A percentile compares a stretch with the other conserved stretches of the same genome.
Evolutionary conservation across 2,329 filamentous ascomycete species (phyloP).

Genomic region (Cadophora gregata): DNA sequence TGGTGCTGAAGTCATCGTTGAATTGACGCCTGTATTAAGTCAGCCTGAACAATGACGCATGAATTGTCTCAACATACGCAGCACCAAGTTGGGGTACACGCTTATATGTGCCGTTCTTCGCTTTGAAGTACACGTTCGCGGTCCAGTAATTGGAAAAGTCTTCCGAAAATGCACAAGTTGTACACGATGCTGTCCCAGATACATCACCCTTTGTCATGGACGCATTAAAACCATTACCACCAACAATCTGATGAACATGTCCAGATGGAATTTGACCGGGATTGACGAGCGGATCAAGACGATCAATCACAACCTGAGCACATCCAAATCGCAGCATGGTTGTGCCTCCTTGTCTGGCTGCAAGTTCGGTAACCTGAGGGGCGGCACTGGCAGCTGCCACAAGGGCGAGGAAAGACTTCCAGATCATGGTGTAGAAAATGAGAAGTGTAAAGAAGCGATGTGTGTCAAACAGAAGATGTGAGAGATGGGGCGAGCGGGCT

Average conservation of each 20-base stretch:
- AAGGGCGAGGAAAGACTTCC: constrained; percentile 23
- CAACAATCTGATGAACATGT: constrained; percentile 29
- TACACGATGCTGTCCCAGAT: constrained; percentile 21
- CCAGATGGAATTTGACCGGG: constrained; percentile 24
- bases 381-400: constrained; percentile 12
- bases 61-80: constrained; percentile 18
- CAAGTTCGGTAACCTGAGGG: constrained; percentile 16
- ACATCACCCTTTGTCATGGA: constrained; percentile 24
- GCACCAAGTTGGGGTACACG: constrained; percentile 27
- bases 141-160: constrained; percentile 44
- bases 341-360: constrained; percentile 14
- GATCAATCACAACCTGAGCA: constrained; percentile 26
- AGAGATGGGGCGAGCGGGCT: neutral
- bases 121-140: constrained; percentile 43
- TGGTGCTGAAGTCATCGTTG: constrained; percentile 28
- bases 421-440: constrained; percentile 23
- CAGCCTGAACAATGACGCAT: neutral
- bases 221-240: constrained; percentile 29
- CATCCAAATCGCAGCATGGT: constrained; percentile 29
- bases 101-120: constrained; percentile 30
- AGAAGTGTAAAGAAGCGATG: neutral
- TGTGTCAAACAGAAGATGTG: constrained; percentile 1
- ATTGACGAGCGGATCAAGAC: constrained; percentile 30
- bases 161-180: constrained; percentile 29
- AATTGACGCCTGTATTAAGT: constrained; percentile 23